A percentile compares a stretch with the other conserved stretches of the same genome.
phyloP scores from a whole-genome alignment of 1,139 yeast genomes.

The Magnusiomyces tetraspermus region DNA sequence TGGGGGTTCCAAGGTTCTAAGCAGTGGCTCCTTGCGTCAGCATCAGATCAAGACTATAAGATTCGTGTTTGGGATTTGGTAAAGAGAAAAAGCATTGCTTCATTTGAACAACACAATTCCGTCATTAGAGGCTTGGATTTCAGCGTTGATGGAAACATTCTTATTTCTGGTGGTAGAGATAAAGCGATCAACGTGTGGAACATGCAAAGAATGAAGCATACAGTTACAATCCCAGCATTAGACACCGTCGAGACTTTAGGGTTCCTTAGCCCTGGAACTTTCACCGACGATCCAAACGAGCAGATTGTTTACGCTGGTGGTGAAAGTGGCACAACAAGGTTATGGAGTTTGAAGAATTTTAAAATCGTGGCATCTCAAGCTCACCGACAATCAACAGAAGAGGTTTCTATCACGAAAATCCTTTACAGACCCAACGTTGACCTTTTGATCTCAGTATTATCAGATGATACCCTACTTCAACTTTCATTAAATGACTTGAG shows the following conservation, averaged over 20 bases:
- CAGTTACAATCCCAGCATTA: constrained; percentile 59
- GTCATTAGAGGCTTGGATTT: constrained; percentile 86
- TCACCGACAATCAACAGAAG: constrained; percentile 18
- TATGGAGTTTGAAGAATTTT: constrained; percentile 41
- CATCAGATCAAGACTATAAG: constrained; percentile 61
- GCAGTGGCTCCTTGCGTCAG: constrained; percentile 75
- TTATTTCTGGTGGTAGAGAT: constrained; percentile 87
- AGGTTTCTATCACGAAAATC: constrained; percentile 19
- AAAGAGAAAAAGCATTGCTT: constrained; percentile 55
- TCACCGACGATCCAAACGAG: constrained; percentile 24
- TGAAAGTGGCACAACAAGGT: constrained; percentile 52
- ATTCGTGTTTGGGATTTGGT: constrained; percentile 89
- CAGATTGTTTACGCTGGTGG: constrained; percentile 69
- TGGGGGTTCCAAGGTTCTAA: constrained; percentile 61
- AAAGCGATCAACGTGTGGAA: constrained; percentile 61
- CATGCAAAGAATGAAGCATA: constrained; percentile 40
- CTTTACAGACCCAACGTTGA: constrained; percentile 13
- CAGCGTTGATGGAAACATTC: constrained; percentile 40
- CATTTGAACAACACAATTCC: constrained; percentile 63
- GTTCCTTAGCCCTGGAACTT: constrained; percentile 36
- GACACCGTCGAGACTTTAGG: constrained; percentile 81
- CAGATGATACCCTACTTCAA: constrained; percentile 76
- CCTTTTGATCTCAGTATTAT: constrained; percentile 37
- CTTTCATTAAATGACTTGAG: constrained; percentile 36
- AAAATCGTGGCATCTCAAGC: constrained; percentile 6